Evolutionary conservation across 257 asterid genomes (phyloP).

Genomic region (Verbena officinalis): DNA sequence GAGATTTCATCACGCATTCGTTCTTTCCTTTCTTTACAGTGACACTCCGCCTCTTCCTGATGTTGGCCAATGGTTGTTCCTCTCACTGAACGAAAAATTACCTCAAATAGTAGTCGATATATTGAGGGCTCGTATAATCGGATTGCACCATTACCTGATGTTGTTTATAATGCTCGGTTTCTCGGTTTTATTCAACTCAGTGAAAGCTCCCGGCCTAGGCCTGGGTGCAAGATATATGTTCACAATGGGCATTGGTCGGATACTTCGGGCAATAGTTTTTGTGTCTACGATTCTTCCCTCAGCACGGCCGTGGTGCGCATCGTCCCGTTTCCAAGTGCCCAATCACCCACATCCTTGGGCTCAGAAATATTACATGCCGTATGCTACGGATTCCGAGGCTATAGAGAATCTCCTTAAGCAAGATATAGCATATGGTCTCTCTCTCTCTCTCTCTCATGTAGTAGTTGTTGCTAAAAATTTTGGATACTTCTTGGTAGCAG

Average conservation of each 20-base stretch:
- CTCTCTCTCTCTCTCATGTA: conserved; percentile 12
- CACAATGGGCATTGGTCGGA: conserved; percentile 95
- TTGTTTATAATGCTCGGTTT: conserved; percentile 91
- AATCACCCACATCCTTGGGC: conserved; percentile 85
- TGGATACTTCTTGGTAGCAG: too few species aligned
- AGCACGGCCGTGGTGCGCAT: conserved; percentile 98
- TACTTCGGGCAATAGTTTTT: conserved; percentile 84
- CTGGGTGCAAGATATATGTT: conserved; percentile 92
- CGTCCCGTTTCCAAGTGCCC: conserved; percentile 79
- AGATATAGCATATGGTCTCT: conserved; percentile 77
- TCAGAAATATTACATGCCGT: conserved; percentile 87
- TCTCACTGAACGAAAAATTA: conserved; percentile 76
- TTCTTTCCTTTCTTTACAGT: conserved; percentile 44
- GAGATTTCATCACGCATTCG: conserved; percentile 6
- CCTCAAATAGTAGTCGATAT: conserved; percentile 64
- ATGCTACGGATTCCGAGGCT: conserved; percentile 70
- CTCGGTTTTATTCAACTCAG: conserved; percentile 82
- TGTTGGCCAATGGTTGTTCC: conserved; percentile 94
- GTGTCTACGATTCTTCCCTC: conserved; percentile 94
- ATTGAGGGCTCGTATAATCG: conserved; percentile 86
- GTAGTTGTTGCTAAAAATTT: background rate
- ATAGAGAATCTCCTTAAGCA: conserved; percentile 66
- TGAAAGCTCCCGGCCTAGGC: conserved; percentile 98
- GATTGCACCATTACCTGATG: conserved; percentile 96
- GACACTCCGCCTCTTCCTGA: conserved; percentile 89